Conservation (phyloP, 164 flowering plant genomes). For the Chimonanthus praecox region DNA sequence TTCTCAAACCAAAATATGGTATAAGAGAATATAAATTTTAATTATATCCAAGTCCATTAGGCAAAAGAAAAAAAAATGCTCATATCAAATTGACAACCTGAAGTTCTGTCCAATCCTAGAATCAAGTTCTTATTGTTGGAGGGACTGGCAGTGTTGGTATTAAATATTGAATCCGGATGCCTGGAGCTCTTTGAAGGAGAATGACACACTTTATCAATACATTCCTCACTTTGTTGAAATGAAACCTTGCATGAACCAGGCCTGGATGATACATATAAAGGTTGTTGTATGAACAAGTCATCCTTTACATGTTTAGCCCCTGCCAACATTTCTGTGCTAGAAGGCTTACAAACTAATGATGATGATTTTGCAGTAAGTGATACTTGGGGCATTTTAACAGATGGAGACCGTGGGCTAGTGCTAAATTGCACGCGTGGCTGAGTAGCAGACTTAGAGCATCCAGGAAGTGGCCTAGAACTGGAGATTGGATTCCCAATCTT, state of each 20-base stretch:
- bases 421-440: background rate
- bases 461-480: background rate
- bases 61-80: too few relatives aligned
- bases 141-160: background rate
- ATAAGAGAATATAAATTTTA: too few relatives aligned
- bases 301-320: background rate
- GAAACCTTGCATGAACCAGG: background rate
- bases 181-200: background rate
- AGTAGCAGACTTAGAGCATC: background rate
- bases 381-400: background rate
- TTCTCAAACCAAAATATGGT: background rate
- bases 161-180: background rate
- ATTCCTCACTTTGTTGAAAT: background rate
- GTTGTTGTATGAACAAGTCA: background rate
- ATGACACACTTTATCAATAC: background rate
- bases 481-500: background rate
- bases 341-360: background rate
- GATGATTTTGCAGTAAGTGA: background rate
- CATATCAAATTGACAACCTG: background rate
- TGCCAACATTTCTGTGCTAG: background rate
- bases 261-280: background rate
- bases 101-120: background rate
- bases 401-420: background rate
- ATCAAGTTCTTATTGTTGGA: background rate
- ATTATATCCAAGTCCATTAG: background rate